Conservation (phyloP, 108 stramenopile species). For the Aurantiochytrium sp. region DNA sequence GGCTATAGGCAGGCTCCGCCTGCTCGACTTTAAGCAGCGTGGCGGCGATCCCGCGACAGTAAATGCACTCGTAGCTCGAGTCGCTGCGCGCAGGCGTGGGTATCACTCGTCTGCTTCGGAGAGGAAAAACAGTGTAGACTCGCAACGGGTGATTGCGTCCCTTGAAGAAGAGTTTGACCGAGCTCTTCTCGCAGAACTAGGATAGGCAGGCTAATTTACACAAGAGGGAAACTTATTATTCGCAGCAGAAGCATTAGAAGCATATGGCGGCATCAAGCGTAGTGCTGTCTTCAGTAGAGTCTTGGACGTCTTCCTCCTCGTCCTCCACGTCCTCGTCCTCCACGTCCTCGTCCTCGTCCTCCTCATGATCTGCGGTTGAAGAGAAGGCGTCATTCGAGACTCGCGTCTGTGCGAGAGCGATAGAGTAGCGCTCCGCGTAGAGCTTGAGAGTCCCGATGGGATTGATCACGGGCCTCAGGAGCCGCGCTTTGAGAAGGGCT, state of each 20-base stretch:
- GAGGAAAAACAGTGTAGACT: not conserved
- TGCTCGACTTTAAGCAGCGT: not conserved
- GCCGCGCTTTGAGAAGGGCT: slow-evolving; percentile 21
- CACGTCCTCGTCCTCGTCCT: not conserved
- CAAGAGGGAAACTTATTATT: too few species aligned
- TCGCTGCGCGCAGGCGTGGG: not conserved
- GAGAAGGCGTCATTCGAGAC: too few species aligned
- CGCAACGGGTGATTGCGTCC: not conserved
- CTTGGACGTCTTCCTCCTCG: too few species aligned
- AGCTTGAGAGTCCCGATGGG: slow-evolving; percentile 27
- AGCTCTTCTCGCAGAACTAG: not conserved
- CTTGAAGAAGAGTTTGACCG: not conserved
- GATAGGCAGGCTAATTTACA: too few species aligned
- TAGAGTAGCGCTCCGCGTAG: not conserved
- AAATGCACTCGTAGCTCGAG: not conserved
- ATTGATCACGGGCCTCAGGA: slow-evolving; percentile 29
- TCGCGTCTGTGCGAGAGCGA: not conserved
- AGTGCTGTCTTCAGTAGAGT: too few species aligned
- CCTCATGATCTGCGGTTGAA: not conserved
- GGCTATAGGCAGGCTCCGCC: not conserved
- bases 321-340: not conserved
- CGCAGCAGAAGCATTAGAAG: too few species aligned
- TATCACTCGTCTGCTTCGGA: not conserved
- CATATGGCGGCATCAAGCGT: too few species aligned
- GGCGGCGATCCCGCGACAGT: not conserved